These are phyloP conservation scores for Ustilago xerochloae DNA, from an alignment of 1,284 basidiomycete genomes.

Conservation along the genomic window DNA sequence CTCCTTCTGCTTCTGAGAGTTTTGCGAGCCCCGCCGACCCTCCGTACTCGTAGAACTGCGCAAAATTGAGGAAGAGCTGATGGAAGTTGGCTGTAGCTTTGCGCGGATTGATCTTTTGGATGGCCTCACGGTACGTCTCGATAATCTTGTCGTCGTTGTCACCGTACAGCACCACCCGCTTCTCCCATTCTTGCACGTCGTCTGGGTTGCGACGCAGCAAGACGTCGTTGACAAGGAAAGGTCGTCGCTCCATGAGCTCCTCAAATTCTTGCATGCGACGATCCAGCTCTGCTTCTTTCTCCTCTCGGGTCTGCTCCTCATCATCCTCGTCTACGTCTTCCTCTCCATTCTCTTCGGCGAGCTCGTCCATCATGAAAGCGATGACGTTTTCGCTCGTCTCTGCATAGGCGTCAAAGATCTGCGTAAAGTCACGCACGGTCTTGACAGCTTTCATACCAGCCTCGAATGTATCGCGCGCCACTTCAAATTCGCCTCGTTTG, in stretches of 20 bases:
- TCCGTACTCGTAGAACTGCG: slow-evolving; percentile 96
- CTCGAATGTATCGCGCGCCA: slow-evolving; percentile 88
- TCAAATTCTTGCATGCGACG: slow-evolving; percentile 91
- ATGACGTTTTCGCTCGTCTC: slow-evolving; percentile 94
- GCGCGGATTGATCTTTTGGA: slow-evolving; percentile 87
- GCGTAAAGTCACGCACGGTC: slow-evolving; percentile 96
- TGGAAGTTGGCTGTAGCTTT: slow-evolving; percentile 92
- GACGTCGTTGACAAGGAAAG: slow-evolving; percentile 97
- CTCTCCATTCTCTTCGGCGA: slow-evolving; percentile 72
- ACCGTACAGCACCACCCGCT: slow-evolving; percentile 91
- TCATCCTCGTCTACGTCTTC: slow-evolving; percentile 42
- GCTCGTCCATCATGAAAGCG: slow-evolving; percentile 87
- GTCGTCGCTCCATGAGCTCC: slow-evolving; percentile 90
- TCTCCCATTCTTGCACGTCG: slow-evolving; percentile 99
- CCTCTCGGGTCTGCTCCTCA: slow-evolving; percentile 69
- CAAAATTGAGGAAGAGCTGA: slow-evolving; percentile 92
- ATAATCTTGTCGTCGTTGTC: slow-evolving; percentile 93
- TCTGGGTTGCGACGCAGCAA: slow-evolving; percentile 92
- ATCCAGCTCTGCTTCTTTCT: slow-evolving; percentile 88
- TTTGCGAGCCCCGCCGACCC: slow-evolving; percentile 70
- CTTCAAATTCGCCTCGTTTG: slow-evolving; percentile 93
- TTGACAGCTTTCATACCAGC: slow-evolving; percentile 84
- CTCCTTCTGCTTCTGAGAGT: slow-evolving; percentile 72
- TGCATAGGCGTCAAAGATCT: slow-evolving; percentile 96
- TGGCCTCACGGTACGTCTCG: slow-evolving; percentile 88